These are phyloP conservation scores for Potentilla sterilis DNA, from an alignment of 306 rosid genomes.

Conservation along the genomic window DNA sequence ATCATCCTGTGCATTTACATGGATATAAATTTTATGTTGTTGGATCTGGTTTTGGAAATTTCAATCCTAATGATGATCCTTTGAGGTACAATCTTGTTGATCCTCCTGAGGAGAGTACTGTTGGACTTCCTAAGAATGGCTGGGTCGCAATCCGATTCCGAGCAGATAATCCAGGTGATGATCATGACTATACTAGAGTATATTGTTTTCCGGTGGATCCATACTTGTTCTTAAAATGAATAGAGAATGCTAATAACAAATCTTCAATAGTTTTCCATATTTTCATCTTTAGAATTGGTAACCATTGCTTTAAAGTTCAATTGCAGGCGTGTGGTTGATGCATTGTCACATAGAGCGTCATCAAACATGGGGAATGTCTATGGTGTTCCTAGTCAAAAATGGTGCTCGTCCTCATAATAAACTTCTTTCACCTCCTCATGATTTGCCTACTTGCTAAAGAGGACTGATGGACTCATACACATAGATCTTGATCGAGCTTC, in stretches of 20 bases:
- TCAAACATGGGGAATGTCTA: conserved; percentile 41
- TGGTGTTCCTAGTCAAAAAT: conserved; percentile 46
- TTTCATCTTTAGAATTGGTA: no score
- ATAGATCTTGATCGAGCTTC: background rate
- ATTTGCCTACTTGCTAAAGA: conserved; percentile 27
- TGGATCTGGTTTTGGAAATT: conserved; percentile 35
- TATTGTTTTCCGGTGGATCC: background rate
- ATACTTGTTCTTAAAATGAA: background rate
- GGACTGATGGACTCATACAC: background rate
- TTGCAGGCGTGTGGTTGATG: conserved; percentile 48
- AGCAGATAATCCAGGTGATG: conserved; percentile 37
- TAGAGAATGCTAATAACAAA: background rate
- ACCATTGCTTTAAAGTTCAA: background rate
- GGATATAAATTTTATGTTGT: conserved; percentile 38
- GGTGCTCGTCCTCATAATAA: conserved; percentile 27
- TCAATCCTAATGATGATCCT: conserved; percentile 23
- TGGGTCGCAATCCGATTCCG: conserved; percentile 38
- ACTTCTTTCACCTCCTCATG: conserved; percentile 35
- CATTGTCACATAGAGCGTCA: conserved; percentile 56
- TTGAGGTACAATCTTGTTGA: conserved; percentile 34
- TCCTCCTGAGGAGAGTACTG: conserved; percentile 42
- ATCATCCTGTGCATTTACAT: conserved; percentile 44
- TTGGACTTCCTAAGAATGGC: conserved; percentile 44
- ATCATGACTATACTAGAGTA: background rate
- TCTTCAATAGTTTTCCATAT: background rate